Evolutionary conservation across 345 rosid species (phyloP).

Genomic region (Brassica rapa): DNA sequence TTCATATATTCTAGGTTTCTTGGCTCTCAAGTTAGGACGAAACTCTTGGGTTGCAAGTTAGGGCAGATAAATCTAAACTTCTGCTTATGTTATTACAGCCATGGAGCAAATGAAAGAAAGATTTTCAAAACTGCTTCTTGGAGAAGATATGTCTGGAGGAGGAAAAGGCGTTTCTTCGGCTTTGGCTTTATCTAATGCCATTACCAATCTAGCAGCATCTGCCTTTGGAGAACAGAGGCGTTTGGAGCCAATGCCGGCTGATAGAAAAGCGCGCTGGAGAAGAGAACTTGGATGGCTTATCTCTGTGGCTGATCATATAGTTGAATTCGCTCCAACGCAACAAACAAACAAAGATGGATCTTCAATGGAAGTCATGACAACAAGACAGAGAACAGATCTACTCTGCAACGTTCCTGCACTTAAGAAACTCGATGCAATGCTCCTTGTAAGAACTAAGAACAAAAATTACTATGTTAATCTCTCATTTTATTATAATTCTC

Average conservation of each 20-base stretch:
- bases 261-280: slow-evolving; percentile 61
- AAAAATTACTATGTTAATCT: not conserved
- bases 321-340: slow-evolving; percentile 67
- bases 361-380: slow-evolving; percentile 77
- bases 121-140: slow-evolving; percentile 63
- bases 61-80: not conserved
- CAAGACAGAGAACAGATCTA: slow-evolving; percentile 81
- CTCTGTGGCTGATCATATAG: slow-evolving; percentile 68
- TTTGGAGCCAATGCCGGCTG: slow-evolving; percentile 66
- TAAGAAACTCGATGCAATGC: slow-evolving; percentile 90
- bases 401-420: slow-evolving; percentile 92
- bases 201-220: slow-evolving; percentile 55
- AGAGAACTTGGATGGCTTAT: slow-evolving; percentile 72
- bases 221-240: slow-evolving; percentile 54
- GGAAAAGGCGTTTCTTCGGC: slow-evolving; percentile 88
- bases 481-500: not conserved
- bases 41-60: slow-evolving; percentile 7
- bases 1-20: not conserved
- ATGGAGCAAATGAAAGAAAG: slow-evolving; percentile 67
- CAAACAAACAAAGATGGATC: slow-evolving; percentile 62
- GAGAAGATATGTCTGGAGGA: slow-evolving; percentile 85
- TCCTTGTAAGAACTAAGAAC: slow-evolving; percentile 59
- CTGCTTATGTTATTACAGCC: slow-evolving; percentile 42
- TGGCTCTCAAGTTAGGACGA: not conserved
- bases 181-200: slow-evolving; percentile 64